Base-by-base conservation (phyloP, 768 basidiomycete genomes). In the Boletus sensibilis region DNA sequence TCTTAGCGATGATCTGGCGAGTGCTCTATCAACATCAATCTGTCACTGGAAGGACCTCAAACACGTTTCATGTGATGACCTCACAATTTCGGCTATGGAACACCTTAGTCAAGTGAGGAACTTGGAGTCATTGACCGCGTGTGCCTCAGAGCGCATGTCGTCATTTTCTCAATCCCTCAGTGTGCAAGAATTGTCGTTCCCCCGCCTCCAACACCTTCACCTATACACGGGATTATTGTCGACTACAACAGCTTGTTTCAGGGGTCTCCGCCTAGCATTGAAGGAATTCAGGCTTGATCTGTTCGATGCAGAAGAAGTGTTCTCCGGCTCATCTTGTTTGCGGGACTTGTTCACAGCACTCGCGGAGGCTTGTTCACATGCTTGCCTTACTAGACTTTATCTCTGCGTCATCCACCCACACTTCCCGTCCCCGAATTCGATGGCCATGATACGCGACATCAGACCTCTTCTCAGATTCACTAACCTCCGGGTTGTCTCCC, bases 51-150 rank as follows among this genome's bases (percentile, higher is more conserved):
- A 58, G 2, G 33, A 60, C 40, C 63, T 67, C 38, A 46, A 33
- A 27, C 45, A 50, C 13, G 60, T 67, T 10, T 50, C 66, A 4
- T 67, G 66, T 10, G 66, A 68, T 9, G 66, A 67, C 38, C 64
- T 67, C 46, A 50, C 60, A 0, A 6, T 51, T 5, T 10, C 61
- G 2, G 66, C 66, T 18, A 27, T 68, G 50, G 48, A 60, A 12
- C 60, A 68, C 53, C 63, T 67, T 6, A 23, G 55, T 37, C 60
- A 9, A 13, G 38, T 21, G 33, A 62, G n/a, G 31, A 40, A 50
- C 31, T 40, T 67, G 46, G 45, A 60, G 11, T 67, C 66, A 0
- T 40, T 67, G 23, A 58, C 65, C 7, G 50, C 52, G 1, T 60
- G 46, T 4, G 63, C 66, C 27, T 53, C 60, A 2, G 44, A 18